phyloP scores from a whole-genome alignment of 2,329 filamentous ascomycete species.

The Rhynchosporium secalis region DNA sequence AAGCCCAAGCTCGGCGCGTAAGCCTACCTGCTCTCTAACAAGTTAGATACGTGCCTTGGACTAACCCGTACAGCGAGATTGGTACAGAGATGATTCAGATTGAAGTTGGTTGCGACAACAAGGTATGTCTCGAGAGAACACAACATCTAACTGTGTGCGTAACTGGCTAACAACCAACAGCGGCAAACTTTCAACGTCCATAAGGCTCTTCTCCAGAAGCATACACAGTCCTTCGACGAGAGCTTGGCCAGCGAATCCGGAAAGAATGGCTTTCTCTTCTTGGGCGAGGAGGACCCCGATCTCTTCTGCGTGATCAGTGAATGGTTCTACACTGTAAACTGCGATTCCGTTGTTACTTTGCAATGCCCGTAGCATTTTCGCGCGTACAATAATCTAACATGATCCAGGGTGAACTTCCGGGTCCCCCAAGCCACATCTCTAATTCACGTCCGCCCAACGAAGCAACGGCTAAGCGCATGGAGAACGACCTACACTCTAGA shows the following conservation, averaged over 20 bases:
- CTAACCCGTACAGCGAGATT: neutral
- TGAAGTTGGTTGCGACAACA: neutral
- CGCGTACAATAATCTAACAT: neutral
- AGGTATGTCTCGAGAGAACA: neutral
- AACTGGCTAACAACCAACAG: constrained; percentile 10
- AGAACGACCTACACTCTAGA: neutral
- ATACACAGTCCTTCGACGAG: constrained; percentile 22
- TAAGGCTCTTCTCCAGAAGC: constrained; percentile 21
- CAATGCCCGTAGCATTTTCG: neutral
- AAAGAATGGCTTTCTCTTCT: constrained; percentile 18
- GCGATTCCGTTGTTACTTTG: neutral
- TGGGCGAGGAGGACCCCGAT: constrained; percentile 20
- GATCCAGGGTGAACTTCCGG: neutral
- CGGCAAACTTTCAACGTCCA: constrained; percentile 23
- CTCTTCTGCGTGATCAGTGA: constrained; percentile 23
- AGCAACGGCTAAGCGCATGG: neutral
- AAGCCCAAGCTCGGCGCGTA: constrained; percentile 21
- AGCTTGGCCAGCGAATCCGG: constrained; percentile 13
- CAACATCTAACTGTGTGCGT: neutral
- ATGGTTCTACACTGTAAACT: constrained; percentile 20
- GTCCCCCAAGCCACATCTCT: neutral
- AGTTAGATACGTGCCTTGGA: neutral
- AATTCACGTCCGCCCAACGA: neutral
- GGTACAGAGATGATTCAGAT: neutral
- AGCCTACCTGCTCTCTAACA: neutral